phyloP scores from a whole-genome alignment of 805 yeast genomes.

The Blastobotrys peoriensis region DNA sequence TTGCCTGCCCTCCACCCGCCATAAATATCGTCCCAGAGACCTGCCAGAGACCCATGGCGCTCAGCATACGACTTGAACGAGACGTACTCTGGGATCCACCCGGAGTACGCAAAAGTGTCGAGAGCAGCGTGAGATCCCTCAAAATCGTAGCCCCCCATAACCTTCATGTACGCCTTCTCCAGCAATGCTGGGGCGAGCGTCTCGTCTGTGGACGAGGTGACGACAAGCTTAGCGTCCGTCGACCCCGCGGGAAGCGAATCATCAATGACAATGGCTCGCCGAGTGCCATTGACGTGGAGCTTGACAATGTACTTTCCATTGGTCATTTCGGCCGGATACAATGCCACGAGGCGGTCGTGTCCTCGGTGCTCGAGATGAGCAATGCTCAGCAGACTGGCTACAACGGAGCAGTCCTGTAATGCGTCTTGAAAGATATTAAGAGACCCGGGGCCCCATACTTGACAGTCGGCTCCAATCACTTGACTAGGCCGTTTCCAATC shows the following conservation, averaged over 20 bases:
- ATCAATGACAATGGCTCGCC: constrained; percentile 43
- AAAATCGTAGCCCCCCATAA: constrained; percentile 56
- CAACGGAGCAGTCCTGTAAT: constrained; percentile 67
- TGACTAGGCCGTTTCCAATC: constrained; percentile 20
- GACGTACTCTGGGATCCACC: constrained; percentile 66
- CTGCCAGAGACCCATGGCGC: constrained; percentile 12
- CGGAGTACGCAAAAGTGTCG: constrained; percentile 59
- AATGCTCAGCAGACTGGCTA: constrained; percentile 57
- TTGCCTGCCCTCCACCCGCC: constrained; percentile 30
- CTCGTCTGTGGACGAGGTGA: constrained; percentile 33
- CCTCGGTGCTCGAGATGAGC: constrained; percentile 25
- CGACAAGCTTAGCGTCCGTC: constrained; percentile 24
- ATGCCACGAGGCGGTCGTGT: constrained; percentile 15
- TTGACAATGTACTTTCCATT: constrained; percentile 35
- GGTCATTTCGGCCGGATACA: constrained; percentile 26
- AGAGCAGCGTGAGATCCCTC: constrained; percentile 71
- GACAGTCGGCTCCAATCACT: constrained; percentile 8
- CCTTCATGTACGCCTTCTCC: constrained; percentile 68
- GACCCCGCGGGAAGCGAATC: constrained; percentile 38
- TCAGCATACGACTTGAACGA: constrained; percentile 30
- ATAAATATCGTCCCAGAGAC: constrained; percentile 34
- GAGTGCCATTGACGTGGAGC: constrained; percentile 48
- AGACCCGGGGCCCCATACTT: constrained; percentile 7
- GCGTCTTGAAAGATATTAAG: constrained; percentile 21
- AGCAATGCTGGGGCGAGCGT: constrained; percentile 63